These are phyloP conservation scores for Apiotrichum laibachii DNA, from an alignment of 1,284 basidiomycete genomes.

Conservation along the genomic window DNA sequence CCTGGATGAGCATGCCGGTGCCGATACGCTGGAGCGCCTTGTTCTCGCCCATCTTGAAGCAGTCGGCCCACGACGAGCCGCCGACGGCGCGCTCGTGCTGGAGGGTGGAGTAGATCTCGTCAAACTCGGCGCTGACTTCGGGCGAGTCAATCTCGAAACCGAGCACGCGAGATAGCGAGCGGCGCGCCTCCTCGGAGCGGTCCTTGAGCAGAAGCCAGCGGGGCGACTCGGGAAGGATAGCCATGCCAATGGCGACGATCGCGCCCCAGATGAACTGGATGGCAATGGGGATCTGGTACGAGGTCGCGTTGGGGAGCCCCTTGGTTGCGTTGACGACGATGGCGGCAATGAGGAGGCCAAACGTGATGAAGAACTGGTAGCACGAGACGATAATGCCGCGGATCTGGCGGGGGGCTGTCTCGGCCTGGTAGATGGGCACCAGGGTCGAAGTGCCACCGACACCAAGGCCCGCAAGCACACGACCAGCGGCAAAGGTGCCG, in stretches of 20 bases:
- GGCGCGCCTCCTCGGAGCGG: conserved; percentile 57
- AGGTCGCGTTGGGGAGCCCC: conserved; percentile 59
- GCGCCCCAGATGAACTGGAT: conserved; percentile 38
- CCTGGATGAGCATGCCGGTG: conserved; percentile 74
- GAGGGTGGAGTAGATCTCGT: conserved; percentile 61
- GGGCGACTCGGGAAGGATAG: conserved; percentile 71
- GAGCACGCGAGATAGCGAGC: conserved; percentile 66
- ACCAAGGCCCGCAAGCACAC: conserved; percentile 53
- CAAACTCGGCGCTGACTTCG: conserved; percentile 63
- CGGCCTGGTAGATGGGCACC: conserved; percentile 75
- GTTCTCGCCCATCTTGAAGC: conserved; percentile 58
- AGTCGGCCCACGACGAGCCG: conserved; percentile 73
- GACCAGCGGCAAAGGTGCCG: background rate
- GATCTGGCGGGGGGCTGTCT: conserved; percentile 71
- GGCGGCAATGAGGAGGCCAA: conserved; percentile 66
- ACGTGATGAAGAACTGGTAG: conserved; percentile 66
- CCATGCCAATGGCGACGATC: conserved; percentile 58
- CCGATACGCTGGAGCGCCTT: conserved; percentile 13
- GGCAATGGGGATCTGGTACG: conserved; percentile 60
- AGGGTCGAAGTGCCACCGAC: conserved; percentile 76
- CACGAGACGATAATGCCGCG: conserved; percentile 70
- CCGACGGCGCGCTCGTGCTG: conserved; percentile 68
- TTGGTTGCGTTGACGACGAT: conserved; percentile 70
- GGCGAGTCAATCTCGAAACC: conserved; percentile 61
- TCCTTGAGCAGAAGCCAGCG: conserved; percentile 41